These are phyloP conservation scores for Capronia epimyces DNA, from an alignment of 2,329 filamentous ascomycete genomes.

Conservation along the genomic window DNA sequence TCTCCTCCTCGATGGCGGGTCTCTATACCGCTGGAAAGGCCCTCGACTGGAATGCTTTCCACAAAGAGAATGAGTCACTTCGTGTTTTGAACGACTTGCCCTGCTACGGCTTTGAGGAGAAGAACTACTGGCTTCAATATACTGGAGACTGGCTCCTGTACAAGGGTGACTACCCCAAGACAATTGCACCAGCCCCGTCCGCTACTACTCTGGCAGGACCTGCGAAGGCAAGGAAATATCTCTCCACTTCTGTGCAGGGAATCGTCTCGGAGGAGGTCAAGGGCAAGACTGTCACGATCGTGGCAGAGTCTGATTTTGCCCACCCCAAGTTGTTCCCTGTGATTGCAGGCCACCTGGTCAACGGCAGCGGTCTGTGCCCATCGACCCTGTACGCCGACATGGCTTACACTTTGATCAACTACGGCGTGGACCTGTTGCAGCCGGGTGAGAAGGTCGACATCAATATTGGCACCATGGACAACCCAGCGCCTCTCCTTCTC, in stretches of 20 bases:
- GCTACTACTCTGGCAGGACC: constrained; percentile 38
- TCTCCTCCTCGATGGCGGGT: constrained; percentile 35
- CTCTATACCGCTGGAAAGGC: constrained; percentile 39
- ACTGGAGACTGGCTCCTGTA: constrained; percentile 65
- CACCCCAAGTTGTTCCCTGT: constrained; percentile 58
- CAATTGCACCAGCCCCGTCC: constrained; percentile 37
- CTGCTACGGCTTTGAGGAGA: constrained; percentile 63
- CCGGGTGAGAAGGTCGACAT: constrained; percentile 29
- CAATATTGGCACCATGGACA: constrained; percentile 30
- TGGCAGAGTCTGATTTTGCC: constrained; percentile 62
- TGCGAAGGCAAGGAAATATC: constrained; percentile 51
- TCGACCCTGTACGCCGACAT: constrained; percentile 60
- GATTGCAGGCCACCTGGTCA: constrained; percentile 62
- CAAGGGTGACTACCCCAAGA: constrained; percentile 54
- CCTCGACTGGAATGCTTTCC: constrained; percentile 41
- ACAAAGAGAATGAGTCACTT: constrained; percentile 45
- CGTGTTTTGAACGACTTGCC: constrained; percentile 61
- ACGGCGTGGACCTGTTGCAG: constrained; percentile 35
- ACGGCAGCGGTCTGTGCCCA: constrained; percentile 61
- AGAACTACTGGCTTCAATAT: constrained; percentile 69
- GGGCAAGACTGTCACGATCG: constrained; percentile 53
- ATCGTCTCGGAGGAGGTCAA: constrained; percentile 59
- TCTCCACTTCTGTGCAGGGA: constrained; percentile 61
- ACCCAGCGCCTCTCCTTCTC: constrained; percentile 27
- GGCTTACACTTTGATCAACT: constrained; percentile 60